A percentile compares a stretch with the other conserved stretches of the same genome.
These are phyloP conservation scores for Primulina huaijiensis DNA, from an alignment of 257 asterid genomes.

Conservation along the genomic window DNA sequence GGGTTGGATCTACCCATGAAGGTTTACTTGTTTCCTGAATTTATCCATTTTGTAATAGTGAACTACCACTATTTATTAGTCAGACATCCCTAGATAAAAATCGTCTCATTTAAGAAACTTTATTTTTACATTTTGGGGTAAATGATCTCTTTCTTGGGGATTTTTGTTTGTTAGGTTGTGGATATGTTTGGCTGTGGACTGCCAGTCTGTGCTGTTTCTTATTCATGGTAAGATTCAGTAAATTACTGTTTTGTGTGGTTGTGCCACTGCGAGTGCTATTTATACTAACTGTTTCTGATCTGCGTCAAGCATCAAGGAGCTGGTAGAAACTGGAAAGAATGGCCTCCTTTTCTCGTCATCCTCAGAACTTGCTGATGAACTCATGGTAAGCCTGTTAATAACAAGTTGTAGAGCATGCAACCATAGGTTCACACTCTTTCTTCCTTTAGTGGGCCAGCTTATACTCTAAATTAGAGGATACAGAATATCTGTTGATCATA, in stretches of 20 bases:
- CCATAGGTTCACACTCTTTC: conserved; percentile 2
- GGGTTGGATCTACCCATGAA: conserved; percentile 97
- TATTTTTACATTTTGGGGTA: conserved; percentile 12
- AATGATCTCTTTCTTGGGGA: conserved; percentile 21
- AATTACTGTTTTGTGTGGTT: conserved; percentile 15
- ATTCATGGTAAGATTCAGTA: conserved; percentile 70
- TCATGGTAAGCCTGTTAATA: conserved; percentile 56
- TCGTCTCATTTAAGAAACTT: not conserved
- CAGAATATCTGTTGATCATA: not conserved
- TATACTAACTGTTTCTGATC: conserved; percentile 21
- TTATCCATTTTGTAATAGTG: conserved; percentile 1
- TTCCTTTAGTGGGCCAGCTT: not conserved
- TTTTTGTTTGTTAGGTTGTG: conserved; percentile 60
- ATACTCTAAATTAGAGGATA: not conserved
- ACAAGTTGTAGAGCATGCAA: conserved; percentile 10
- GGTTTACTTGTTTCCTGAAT: conserved; percentile 39
- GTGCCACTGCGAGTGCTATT: not conserved
- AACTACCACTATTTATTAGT: conserved; percentile 10
- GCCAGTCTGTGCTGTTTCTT: conserved; percentile 96
- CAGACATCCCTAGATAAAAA: not conserved
- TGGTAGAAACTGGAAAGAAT: conserved; percentile 76
- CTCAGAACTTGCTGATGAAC: conserved; percentile 85
- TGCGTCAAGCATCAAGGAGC: conserved; percentile 74
- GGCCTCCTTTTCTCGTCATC: conserved; percentile 93
- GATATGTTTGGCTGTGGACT: conserved; percentile 99